Percentiles rank a stretch among this genome's conserved stretches.
Conservation (phyloP, 257 asterid species). For the Leonotis leonurus region DNA sequence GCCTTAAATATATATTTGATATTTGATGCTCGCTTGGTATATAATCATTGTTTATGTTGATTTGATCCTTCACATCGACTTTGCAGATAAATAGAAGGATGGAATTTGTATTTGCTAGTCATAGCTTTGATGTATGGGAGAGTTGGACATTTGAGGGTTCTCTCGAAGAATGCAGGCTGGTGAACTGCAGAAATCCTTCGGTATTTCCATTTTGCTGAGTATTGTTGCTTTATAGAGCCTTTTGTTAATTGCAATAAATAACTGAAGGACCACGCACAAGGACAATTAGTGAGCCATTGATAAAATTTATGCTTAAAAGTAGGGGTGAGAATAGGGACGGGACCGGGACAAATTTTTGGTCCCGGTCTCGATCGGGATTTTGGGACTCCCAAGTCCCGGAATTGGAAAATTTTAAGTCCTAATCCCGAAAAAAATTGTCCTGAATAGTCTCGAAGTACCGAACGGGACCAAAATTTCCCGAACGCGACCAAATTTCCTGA, state of each 20-base stretch:
- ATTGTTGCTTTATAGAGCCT: neutral
- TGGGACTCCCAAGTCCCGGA: no score
- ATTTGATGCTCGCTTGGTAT: neutral
- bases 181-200: conserved; percentile 91
- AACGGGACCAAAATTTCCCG: no score
- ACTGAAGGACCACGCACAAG: neutral
- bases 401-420: no score
- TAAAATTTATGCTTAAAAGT: neutral
- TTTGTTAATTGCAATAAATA: neutral
- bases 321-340: no score
- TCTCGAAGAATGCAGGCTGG: conserved; percentile 84
- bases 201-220: conserved; percentile 36
- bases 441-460: no score
- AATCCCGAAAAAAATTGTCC: no score
- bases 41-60: neutral
- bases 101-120: conserved; percentile 97
- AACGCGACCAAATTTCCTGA: no score
- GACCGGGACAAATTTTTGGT: no score
- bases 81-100: conserved; percentile 95
- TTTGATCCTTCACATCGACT: conserved; percentile 9
- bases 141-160: conserved; percentile 95
- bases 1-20: no score
- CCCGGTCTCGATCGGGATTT: no score
- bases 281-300: neutral
- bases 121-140: conserved; percentile 98